These are phyloP conservation scores for Pseudoperonospora humuli DNA, from an alignment of 352 stramenopile genomes.

Conservation along the genomic window DNA sequence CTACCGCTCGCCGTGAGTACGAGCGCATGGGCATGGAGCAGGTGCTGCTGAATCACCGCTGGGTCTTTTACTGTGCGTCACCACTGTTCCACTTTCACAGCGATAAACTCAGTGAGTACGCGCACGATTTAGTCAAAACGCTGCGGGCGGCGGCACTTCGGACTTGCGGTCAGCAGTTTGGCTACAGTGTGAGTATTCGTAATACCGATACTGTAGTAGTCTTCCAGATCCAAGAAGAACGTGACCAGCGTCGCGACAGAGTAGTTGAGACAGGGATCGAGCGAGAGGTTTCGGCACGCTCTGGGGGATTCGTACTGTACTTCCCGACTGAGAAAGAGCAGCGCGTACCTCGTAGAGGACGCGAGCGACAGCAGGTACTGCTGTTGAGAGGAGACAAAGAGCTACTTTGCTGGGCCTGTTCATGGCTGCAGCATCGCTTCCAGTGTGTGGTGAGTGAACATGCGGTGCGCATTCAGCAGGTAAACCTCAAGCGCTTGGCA, in stretches of 20 bases:
- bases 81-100: slow-evolving; percentile 50
- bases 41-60: slow-evolving; percentile 43
- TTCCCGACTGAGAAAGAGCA: slow-evolving; percentile 35
- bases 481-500: slow-evolving; percentile 47
- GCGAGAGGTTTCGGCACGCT: slow-evolving; percentile 8
- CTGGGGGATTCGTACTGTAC: slow-evolving; percentile 59
- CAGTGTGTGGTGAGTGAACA: slow-evolving; percentile 55
- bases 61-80: slow-evolving; percentile 57
- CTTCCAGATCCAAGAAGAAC: slow-evolving; percentile 53
- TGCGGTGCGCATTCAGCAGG: slow-evolving; percentile 37
- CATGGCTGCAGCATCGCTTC: slow-evolving; percentile 65
- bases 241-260: slow-evolving; percentile 12
- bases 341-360: slow-evolving; percentile 23
- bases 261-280: background rate
- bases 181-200: slow-evolving; percentile 59
- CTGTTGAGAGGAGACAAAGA: slow-evolving; percentile 50
- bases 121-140: slow-evolving; percentile 58
- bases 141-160: slow-evolving; percentile 41
- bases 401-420: slow-evolving; percentile 43
- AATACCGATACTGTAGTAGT: slow-evolving; percentile 39
- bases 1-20: slow-evolving; percentile 11
- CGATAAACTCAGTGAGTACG: slow-evolving; percentile 42
- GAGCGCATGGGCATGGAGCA: slow-evolving; percentile 43
- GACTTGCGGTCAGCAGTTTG: slow-evolving; percentile 41
- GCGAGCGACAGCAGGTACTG: slow-evolving; percentile 47